A percentile compares a stretch with the other conserved stretches of the same genome.
phyloP scores from a whole-genome alignment of 805 yeast genomes.

The Zygosaccharomyces kombuchaensis region DNA sequence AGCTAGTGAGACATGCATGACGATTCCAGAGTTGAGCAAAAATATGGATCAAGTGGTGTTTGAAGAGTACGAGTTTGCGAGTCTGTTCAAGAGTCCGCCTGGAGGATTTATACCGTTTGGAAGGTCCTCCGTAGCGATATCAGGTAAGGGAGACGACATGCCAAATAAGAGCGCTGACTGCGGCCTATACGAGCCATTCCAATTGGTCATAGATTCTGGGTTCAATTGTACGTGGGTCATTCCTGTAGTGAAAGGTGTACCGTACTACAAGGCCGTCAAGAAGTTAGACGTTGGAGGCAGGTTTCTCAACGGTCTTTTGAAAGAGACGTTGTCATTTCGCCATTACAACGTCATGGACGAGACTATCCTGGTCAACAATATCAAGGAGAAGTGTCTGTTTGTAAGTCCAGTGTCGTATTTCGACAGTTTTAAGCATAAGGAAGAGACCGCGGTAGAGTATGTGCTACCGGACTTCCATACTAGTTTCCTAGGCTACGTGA shows the following conservation, averaged over 20 bases:
- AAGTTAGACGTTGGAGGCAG: slow-evolving; percentile 86
- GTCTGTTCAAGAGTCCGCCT: slow-evolving; percentile 62
- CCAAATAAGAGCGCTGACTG: background rate
- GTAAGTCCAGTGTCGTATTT: slow-evolving; percentile 47
- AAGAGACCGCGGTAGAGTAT: slow-evolving; percentile 52
- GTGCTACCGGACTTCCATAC: slow-evolving; percentile 85
- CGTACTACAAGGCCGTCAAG: slow-evolving; percentile 70
- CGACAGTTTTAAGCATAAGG: slow-evolving; percentile 29
- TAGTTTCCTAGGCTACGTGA: slow-evolving; percentile 69
- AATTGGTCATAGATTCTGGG: slow-evolving; percentile 82
- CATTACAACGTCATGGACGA: slow-evolving; percentile 94
- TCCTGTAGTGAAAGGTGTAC: slow-evolving; percentile 76
- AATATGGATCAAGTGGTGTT: slow-evolving; percentile 88
- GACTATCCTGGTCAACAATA: slow-evolving; percentile 72
- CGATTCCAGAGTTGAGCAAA: slow-evolving; percentile 73
- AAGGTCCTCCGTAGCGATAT: slow-evolving; percentile 20
- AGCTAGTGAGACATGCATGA: slow-evolving; percentile 75
- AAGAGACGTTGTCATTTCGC: slow-evolving; percentile 82
- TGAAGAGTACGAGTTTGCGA: slow-evolving; percentile 83
- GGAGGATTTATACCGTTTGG: slow-evolving; percentile 64
- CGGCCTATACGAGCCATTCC: slow-evolving; percentile 50
- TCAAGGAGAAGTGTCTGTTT: slow-evolving; percentile 59
- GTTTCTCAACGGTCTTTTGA: slow-evolving; percentile 70
- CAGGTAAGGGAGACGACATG: slow-evolving; percentile 22
- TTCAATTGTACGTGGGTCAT: slow-evolving; percentile 81